Conservation (phyloP, 305 asterid genomes). For the Plantago coronopus region DNA sequence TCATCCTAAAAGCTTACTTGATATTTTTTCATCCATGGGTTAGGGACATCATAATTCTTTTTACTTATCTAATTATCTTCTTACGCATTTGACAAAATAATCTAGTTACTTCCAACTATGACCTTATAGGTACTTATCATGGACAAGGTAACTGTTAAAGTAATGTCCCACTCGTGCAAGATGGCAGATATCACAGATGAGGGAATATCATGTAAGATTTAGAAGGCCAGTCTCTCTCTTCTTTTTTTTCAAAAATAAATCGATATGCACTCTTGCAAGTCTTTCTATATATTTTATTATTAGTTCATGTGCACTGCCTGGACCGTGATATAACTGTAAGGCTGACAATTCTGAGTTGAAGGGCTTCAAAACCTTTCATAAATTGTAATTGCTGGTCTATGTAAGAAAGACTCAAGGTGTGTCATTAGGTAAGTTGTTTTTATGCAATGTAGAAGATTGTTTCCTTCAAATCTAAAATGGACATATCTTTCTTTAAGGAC, state of each 20-base stretch:
- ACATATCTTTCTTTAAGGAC: slow-evolving; percentile 7
- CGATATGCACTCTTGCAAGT: slow-evolving; percentile 16
- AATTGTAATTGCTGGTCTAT: not conserved
- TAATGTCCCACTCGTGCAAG: slow-evolving; percentile 95
- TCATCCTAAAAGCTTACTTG: not conserved
- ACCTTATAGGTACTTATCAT: slow-evolving; percentile 82
- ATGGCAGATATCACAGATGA: slow-evolving; percentile 98
- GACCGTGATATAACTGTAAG: not conserved
- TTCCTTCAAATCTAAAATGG: slow-evolving; percentile 2
- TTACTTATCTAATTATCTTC: not conserved
- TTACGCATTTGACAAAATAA: not conserved
- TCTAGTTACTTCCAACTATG: slow-evolving; percentile 22
- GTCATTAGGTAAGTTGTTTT: not conserved
- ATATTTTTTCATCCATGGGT: not conserved
- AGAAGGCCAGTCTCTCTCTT: slow-evolving; percentile 49
- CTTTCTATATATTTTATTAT: slow-evolving; percentile 14
- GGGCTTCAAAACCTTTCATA: slow-evolving; percentile 8
- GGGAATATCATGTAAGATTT: slow-evolving; percentile 99
- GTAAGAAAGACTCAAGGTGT: not conserved
- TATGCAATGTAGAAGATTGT: not conserved
- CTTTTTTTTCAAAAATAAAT: too few species aligned
- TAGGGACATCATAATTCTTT: not conserved
- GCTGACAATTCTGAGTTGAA: slow-evolving; percentile 6
- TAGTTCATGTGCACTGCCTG: slow-evolving; percentile 6
- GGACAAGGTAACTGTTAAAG: slow-evolving; percentile 94